Base-by-base conservation (phyloP, 2,329 filamentous ascomycete genomes). In the Aschersonia sp. region DNA sequence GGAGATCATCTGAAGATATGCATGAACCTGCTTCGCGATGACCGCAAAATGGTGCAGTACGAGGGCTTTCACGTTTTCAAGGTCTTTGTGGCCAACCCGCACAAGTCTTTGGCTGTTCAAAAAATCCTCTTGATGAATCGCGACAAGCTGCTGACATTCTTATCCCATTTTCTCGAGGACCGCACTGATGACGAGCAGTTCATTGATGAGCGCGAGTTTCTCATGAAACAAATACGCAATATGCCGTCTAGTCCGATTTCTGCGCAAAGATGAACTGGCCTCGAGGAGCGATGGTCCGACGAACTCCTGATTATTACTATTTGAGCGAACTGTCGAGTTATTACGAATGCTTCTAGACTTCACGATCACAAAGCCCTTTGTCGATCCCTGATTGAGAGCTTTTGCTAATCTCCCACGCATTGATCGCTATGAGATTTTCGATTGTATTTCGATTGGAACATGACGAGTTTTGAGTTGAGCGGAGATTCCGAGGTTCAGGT, bases 11-110 rank as follows among this genome's bases (percentile, higher is more conserved):
- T 98, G 56, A 98, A 98, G 69, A 84, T 97, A 53, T 92, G 89
- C 69, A 98, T 98, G 92, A 97, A 94, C 64, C 73, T 98, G 50
- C 71, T 98, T 51, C 83, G 88, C 55, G 92, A 97, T 63, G 90
- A 97, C 64, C 80, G 90, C 56, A 92, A 94, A 66, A 98, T 98
- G 89, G 92, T 98, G 52, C 92, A 97, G 66, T 98, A 98, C 63
- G 92, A 98, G 64, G 92, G 89, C 6, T 98, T 98, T 64, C 92
- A 98, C 62, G 90, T 98, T 41, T 98, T 98, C 76, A 98, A 98
- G 72, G 90, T 98, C 52, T 98, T 98, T 66, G 92, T 97, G 47
- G 92, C 92, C 50, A 98, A 98, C 62, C 92, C 92, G 6, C 89
- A 97, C 71, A 98, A 98, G 69, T 94, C 87, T n/a, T 74, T 90